phyloP scores from a whole-genome alignment of 2,329 filamentous ascomycete genomes.

The Alternaria alternata region DNA sequence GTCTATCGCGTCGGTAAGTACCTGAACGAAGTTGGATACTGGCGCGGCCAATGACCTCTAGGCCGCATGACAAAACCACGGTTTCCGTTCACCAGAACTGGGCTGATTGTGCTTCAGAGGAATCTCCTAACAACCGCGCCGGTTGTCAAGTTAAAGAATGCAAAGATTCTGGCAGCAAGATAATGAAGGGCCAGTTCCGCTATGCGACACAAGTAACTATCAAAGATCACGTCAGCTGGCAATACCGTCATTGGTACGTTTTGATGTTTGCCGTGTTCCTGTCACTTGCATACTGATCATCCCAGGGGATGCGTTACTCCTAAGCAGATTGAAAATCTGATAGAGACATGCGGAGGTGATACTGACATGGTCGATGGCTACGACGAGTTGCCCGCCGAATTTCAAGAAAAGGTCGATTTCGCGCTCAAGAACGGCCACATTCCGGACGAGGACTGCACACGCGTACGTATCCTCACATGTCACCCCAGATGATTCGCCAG shows the following conservation, averaged over 20 bases:
- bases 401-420: slow-evolving; percentile 75
- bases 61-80: neutral
- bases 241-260: slow-evolving; percentile 86
- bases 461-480: slow-evolving; percentile 64
- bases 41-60: neutral
- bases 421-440: slow-evolving; percentile 82
- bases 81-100: neutral
- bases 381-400: slow-evolving; percentile 74
- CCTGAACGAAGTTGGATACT: neutral
- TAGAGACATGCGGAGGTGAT: slow-evolving; percentile 65
- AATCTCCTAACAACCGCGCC: slow-evolving; percentile 68
- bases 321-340: slow-evolving; percentile 71
- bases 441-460: slow-evolving; percentile 85
- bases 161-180: slow-evolving; percentile 74
- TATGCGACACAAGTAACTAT: slow-evolving; percentile 77
- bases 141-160: slow-evolving; percentile 76
- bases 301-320: slow-evolving; percentile 89
- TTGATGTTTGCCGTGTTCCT: neutral
- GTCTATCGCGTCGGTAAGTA: slow-evolving; percentile 39
- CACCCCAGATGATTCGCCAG: slow-evolving; percentile 41
- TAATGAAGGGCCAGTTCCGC: slow-evolving; percentile 74
- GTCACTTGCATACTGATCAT: slow-evolving; percentile 13
- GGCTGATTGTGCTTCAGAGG: slow-evolving; percentile 24
- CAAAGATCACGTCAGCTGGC: slow-evolving; percentile 68
- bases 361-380: slow-evolving; percentile 79